Base-by-base conservation (phyloP, 495 filamentous ascomycete species). In the Lasiosphaeria ovina region DNA sequence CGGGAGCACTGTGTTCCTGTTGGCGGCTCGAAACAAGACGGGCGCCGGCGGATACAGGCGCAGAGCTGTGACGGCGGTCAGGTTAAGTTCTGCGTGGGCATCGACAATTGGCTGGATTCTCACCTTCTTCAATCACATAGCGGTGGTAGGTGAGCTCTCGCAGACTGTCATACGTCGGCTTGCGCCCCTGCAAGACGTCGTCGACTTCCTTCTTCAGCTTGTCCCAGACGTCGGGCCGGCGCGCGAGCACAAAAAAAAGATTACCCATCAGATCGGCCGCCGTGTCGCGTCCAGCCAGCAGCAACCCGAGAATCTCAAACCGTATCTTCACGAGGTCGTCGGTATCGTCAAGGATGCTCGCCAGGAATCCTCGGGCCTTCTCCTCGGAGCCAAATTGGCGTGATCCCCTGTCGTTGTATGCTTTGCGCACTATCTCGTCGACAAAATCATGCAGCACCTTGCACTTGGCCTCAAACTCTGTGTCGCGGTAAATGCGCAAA, bases 211-310 rank as follows among this genome's bases (percentile, higher is more conserved):
- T 5, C 44, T 47, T 47, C 6, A 47, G 44, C 44, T 47, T 47
- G 0, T 47, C 44, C 44, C 44, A 47, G 12, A 47, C 44, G 12
- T 47, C 44, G 7, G 44, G 44, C 44, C 12, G 12, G 44, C 11
- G 44, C 11, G 44, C 44, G 44, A 47, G 44, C 12, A 47, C 44
- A n/a, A 47, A 47, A n/a, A 47, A 47, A n/a, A 47, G 44, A 47
- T 47, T 47, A n/a, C 44, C 44, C 7, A 47, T 9, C 12, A 47
- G 44, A 47, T 47, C 44, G 11, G 44, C 44, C 7, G 44, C 44
- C 8, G 44, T 47, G 44, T 47, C 44, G 44, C 44, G 44, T 11
- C 44, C 44, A 47, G 44, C 44, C 44, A 47, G 44, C 44, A 47
- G 44, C 44, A 47, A n/a, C 11, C 44, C 44, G 12, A 47, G 44